phyloP scores from a whole-genome alignment of 441 rosid genomes.

The Euphorbia corollata region DNA sequence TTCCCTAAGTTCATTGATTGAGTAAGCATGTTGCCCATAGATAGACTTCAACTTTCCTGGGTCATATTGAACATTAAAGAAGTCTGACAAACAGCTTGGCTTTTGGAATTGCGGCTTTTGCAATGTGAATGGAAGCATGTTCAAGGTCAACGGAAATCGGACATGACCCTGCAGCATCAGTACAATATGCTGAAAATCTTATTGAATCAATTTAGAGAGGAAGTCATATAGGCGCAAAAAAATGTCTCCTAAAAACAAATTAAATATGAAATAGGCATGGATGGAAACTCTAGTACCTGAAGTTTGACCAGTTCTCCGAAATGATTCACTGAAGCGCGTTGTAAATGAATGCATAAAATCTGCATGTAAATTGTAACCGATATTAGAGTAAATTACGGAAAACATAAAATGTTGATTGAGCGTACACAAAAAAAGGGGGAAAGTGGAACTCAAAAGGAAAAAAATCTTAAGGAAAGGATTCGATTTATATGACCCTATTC shows the following conservation, averaged over 20 bases:
- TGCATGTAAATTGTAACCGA: slow-evolving; percentile 25
- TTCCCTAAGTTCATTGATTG: slow-evolving; percentile 17
- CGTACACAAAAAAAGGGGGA: no score
- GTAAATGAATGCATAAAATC: slow-evolving; percentile 83
- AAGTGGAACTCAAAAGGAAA: background rate
- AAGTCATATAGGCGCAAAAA: no score
- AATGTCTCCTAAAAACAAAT: slow-evolving; percentile 4
- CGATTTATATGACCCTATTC: slow-evolving; percentile 1
- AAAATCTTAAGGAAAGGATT: background rate
- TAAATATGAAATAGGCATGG: background rate
- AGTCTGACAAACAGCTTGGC: slow-evolving; percentile 21
- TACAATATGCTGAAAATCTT: background rate
- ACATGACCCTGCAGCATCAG: slow-evolving; percentile 59
- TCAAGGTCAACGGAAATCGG: slow-evolving; percentile 53
- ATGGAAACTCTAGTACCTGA: slow-evolving; percentile 36
- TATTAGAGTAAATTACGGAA: no score
- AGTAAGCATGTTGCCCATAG: slow-evolving; percentile 17
- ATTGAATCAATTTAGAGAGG: slow-evolving; percentile 3
- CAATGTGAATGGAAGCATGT: slow-evolving; percentile 48
- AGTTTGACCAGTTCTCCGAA: slow-evolving; percentile 64
- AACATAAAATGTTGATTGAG: no score
- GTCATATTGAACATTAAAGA: slow-evolving; percentile 22
- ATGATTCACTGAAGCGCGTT: slow-evolving; percentile 54
- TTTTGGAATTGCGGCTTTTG: slow-evolving; percentile 32
- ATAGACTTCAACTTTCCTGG: slow-evolving; percentile 22